Percentiles rank a stretch among this genome's conserved stretches.
Conservation (phyloP, 192 early-diverging fungal species). For the Nowakowskiella sp. region DNA sequence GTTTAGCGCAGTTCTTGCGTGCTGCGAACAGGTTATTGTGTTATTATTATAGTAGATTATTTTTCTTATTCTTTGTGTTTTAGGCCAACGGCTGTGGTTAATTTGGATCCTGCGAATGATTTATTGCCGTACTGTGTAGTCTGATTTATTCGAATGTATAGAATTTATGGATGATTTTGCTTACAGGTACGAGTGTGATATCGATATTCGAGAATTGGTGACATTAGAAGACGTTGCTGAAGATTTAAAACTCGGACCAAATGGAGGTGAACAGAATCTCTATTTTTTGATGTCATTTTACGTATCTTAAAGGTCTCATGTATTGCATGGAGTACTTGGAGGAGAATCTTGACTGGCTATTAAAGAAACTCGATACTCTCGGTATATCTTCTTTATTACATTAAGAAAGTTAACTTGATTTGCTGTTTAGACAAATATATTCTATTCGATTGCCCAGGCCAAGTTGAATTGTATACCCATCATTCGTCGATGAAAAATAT, state of each 20-base stretch:
- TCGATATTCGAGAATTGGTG: slow-evolving; percentile 46
- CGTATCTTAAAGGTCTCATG: slow-evolving; percentile 26
- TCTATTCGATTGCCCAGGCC: slow-evolving; percentile 52
- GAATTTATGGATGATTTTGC: neutral
- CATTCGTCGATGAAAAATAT: slow-evolving; percentile 74
- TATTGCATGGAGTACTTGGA: slow-evolving; percentile 60
- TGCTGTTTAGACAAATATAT: slow-evolving; percentile 38
- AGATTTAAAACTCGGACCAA: slow-evolving; percentile 44
- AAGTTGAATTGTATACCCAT: slow-evolving; percentile 54
- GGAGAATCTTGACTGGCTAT: slow-evolving; percentile 52
- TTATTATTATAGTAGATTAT: no score
- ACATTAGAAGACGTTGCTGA: slow-evolving; percentile 46
- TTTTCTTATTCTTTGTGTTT: no score
- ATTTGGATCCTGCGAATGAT: slow-evolving; percentile 60
- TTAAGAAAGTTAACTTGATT: neutral
- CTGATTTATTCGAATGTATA: neutral
- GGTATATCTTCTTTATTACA: slow-evolving; percentile 20
- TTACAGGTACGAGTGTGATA: slow-evolving; percentile 31
- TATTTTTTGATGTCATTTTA: neutral
- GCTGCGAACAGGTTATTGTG: slow-evolving; percentile 25
- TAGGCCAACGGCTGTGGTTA: slow-evolving; percentile 28
- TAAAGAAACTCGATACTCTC: slow-evolving; percentile 21
- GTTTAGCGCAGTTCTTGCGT: slow-evolving; percentile 38
- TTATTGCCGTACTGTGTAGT: slow-evolving; percentile 27
- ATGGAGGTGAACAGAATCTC: slow-evolving; percentile 29